Conservation (phyloP, 495 filamentous ascomycete species). For the Endocarpon pusillum region DNA sequence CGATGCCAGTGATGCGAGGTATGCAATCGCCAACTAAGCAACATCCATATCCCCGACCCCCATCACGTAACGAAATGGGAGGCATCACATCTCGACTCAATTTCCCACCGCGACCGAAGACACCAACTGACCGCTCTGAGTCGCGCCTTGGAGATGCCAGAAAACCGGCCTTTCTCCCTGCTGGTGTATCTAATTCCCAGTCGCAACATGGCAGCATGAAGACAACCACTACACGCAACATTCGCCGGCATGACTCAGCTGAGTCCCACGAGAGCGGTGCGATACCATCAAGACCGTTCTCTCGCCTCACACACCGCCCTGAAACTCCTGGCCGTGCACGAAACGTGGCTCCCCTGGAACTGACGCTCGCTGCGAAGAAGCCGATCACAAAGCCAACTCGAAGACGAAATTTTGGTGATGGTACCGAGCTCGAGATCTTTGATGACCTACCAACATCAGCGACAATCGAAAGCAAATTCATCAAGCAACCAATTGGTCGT, state of each 20-base stretch:
- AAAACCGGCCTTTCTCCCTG: conserved; percentile 65
- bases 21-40: conserved; percentile 21
- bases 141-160: conserved; percentile 32
- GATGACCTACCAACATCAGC: conserved; percentile 88
- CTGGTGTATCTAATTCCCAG: conserved; percentile 52
- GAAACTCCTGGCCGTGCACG: conserved; percentile 25
- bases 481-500: conserved; percentile 58
- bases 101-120: conserved; percentile 43
- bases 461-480: conserved; percentile 60
- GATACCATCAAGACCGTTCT: conserved; percentile 26
- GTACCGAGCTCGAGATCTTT: conserved; percentile 78
- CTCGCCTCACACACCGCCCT: conserved; percentile 32
- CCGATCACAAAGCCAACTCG: conserved; percentile 58
- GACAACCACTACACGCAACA: conserved; percentile 42
- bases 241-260: conserved; percentile 61
- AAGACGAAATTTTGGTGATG: conserved; percentile 73
- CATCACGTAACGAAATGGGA: conserved; percentile 24
- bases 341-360: conserved; percentile 30
- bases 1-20: conserved; percentile 61
- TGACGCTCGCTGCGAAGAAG: conserved; percentile 33
- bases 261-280: conserved; percentile 34
- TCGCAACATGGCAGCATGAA: conserved; percentile 69
- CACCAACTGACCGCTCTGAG: conserved; percentile 50
- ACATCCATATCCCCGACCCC: conserved; percentile 17
- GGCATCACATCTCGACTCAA: conserved; percentile 24